phyloP scores from a whole-genome alignment of 2,329 filamentous ascomycete genomes.

The Penicillium sp. region DNA sequence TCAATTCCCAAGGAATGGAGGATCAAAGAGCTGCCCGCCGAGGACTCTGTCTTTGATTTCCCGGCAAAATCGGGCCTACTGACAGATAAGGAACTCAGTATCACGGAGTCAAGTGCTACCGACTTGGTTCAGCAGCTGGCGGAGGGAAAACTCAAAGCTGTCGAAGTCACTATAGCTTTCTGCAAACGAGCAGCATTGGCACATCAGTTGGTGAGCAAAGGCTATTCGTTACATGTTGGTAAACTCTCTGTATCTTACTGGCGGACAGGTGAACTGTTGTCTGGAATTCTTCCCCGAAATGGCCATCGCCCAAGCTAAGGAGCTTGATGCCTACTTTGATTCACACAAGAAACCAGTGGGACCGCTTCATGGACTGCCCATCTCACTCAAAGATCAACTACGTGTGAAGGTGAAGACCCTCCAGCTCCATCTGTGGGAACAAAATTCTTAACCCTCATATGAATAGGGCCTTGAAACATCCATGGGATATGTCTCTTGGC shows the following conservation, averaged over 20 bases:
- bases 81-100: conserved; percentile 9
- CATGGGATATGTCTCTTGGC: conserved; percentile 27
- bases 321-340: conserved; percentile 55
- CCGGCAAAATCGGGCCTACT: conserved; percentile 14
- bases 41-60: conserved; percentile 12
- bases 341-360: conserved; percentile 56
- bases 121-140: conserved; percentile 18
- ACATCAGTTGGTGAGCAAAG: conserved; percentile 24
- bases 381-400: conserved; percentile 72
- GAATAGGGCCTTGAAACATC: conserved; percentile 24
- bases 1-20: conserved; percentile 17
- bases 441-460: neutral
- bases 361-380: conserved; percentile 63
- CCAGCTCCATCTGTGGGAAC: neutral
- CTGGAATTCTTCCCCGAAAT: conserved; percentile 54
- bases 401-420: conserved; percentile 22
- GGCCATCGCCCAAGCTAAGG: conserved; percentile 54
- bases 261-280: conserved; percentile 22
- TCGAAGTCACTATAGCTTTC: conserved; percentile 30
- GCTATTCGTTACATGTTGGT: neutral
- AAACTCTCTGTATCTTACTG: neutral
- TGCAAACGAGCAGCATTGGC: conserved; percentile 29
- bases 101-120: conserved; percentile 13
- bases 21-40: conserved; percentile 9
- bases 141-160: conserved; percentile 22